These are phyloP conservation scores for Volvariella volvacea DNA, from an alignment of 1,284 basidiomycete species.

Conservation along the genomic window DNA sequence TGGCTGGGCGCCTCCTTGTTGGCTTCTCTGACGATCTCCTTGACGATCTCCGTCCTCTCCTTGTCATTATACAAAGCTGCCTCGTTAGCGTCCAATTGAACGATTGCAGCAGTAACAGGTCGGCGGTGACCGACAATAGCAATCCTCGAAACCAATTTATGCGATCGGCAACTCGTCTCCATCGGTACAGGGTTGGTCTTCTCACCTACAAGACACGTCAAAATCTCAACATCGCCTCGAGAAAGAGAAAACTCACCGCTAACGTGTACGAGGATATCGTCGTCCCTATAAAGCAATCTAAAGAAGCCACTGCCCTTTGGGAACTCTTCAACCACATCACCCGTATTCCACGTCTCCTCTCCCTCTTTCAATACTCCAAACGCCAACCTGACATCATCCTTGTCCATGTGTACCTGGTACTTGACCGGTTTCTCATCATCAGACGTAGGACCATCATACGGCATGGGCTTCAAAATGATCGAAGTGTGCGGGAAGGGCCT, in stretches of 20 bases:
- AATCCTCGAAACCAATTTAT: constrained; percentile 8
- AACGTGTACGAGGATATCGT: constrained; percentile 12
- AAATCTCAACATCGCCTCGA: not conserved
- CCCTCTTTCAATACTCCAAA: constrained; percentile 5
- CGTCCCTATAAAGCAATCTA: constrained; percentile 10
- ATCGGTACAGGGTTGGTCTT: constrained; percentile 13
- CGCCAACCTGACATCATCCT: constrained; percentile 9
- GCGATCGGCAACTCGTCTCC: constrained; percentile 8
- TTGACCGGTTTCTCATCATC: not conserved
- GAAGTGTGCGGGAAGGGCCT: constrained; percentile 11
- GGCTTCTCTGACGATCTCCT: constrained; percentile 3
- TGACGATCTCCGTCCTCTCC: constrained; percentile 6
- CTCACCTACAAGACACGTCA: constrained; percentile 6
- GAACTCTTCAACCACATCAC: constrained; percentile 11
- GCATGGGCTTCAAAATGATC: constrained; percentile 10
- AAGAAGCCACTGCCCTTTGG: constrained; percentile 11
- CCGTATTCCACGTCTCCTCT: constrained; percentile 11
- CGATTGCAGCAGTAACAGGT: constrained; percentile 10
- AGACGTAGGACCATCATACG: no score
- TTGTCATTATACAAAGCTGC: constrained; percentile 6
- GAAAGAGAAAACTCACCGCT: constrained; percentile 6
- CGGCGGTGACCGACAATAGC: constrained; percentile 11
- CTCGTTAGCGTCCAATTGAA: constrained; percentile 6
- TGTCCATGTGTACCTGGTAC: constrained; percentile 10
- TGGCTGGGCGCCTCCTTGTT: constrained; percentile 6